phyloP scores from a whole-genome alignment of 352 stramenopile species.

The Globisporangium spiculum region DNA sequence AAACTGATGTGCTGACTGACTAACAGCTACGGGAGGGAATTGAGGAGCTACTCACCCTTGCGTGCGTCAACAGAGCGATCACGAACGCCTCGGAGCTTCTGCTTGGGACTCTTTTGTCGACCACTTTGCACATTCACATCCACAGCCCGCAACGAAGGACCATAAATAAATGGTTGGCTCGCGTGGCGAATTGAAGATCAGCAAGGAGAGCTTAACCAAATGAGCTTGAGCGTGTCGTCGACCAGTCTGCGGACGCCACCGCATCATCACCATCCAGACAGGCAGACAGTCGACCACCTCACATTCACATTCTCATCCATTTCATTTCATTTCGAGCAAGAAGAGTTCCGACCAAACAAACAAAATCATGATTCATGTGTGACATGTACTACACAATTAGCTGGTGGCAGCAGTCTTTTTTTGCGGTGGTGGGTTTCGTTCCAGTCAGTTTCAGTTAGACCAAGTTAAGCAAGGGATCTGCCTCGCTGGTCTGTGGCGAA shows the following conservation, averaged over 20 bases:
- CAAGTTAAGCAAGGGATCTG: neutral
- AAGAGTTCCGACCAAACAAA: neutral
- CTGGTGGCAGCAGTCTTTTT: conserved; percentile 5
- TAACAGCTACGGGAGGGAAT: neutral
- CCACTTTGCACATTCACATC: too few species aligned
- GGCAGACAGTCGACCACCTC: neutral
- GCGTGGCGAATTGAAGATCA: too few species aligned
- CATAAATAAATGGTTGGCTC: too few species aligned
- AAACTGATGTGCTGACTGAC: neutral
- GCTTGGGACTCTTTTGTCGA: too few species aligned
- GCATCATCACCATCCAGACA: neutral
- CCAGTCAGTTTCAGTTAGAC: neutral
- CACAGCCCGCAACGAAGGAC: too few species aligned
- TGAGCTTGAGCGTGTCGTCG: neutral
- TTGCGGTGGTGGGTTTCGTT: neutral
- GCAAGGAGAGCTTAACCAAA: neutral
- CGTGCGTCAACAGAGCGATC: neutral
- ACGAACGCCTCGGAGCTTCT: neutral
- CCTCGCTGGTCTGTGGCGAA: neutral
- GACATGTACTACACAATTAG: neutral
- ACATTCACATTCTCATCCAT: too few species aligned
- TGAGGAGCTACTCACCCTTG: neutral
- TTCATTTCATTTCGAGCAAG: neutral
- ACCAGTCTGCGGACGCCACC: neutral
- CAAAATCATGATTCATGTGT: neutral